Evolutionary conservation across 2,329 filamentous ascomycete species (phyloP).

Genomic region (Dichotomopilus funicola): DNA sequence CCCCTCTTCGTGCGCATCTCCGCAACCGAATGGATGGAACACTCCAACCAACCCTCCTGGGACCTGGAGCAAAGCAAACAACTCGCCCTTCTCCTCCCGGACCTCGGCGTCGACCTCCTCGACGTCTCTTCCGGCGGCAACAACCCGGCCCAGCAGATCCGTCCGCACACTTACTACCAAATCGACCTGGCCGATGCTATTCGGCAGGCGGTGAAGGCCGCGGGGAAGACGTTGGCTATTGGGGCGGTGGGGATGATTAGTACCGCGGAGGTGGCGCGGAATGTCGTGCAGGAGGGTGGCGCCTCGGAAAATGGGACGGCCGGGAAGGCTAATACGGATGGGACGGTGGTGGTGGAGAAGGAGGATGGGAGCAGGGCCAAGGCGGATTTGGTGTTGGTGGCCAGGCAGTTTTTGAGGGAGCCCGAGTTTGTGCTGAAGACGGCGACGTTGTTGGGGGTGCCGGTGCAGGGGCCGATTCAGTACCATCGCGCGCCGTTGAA

Average conservation of each 20-base stretch:
- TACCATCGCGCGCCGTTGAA: slow-evolving; percentile 35
- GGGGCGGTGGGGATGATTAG: slow-evolving; percentile 70
- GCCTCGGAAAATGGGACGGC: background rate
- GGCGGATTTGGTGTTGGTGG: slow-evolving; percentile 68
- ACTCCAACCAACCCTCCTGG: slow-evolving; percentile 48
- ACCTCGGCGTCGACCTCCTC: slow-evolving; percentile 70
- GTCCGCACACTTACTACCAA: slow-evolving; percentile 62
- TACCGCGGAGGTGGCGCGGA: slow-evolving; percentile 59
- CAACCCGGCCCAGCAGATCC: slow-evolving; percentile 53
- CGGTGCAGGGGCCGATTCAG: slow-evolving; percentile 67
- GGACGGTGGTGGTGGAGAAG: slow-evolving; percentile 34
- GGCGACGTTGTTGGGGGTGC: slow-evolving; percentile 65
- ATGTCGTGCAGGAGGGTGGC: slow-evolving; percentile 41
- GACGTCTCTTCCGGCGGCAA: slow-evolving; percentile 77
- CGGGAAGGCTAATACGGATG: slow-evolving; percentile 27
- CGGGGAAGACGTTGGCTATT: slow-evolving; percentile 52
- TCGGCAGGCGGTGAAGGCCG: slow-evolving; percentile 54
- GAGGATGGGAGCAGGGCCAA: slow-evolving; percentile 35
- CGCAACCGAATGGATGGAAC: slow-evolving; percentile 58
- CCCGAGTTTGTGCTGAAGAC: slow-evolving; percentile 69
- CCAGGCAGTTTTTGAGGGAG: slow-evolving; percentile 73
- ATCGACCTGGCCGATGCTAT: slow-evolving; percentile 64
- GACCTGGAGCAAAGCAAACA: slow-evolving; percentile 59
- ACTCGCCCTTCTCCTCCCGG: slow-evolving; percentile 64
- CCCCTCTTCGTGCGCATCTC: slow-evolving; percentile 55